Percentiles rank a stretch among this genome's conserved stretches.
phyloP scores from a whole-genome alignment of 306 rosid genomes.

The Cucurbita maxima region DNA sequence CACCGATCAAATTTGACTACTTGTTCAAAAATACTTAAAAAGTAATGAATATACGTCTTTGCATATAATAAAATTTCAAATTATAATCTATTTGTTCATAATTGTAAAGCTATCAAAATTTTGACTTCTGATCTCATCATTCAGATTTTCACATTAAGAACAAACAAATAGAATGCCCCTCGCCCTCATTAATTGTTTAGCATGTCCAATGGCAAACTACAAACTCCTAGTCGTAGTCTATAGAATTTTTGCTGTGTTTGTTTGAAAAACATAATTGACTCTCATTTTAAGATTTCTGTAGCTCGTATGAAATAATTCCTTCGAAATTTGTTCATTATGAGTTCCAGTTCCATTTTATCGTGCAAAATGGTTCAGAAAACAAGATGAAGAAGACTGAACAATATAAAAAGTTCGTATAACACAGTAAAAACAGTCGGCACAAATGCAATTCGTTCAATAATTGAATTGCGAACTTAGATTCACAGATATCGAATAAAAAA shows the following conservation, averaged over 20 bases:
- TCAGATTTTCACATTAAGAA: not conserved
- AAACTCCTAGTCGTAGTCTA: not conserved
- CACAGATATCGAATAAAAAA: not conserved
- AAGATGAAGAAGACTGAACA: not conserved
- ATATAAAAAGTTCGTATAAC: not conserved
- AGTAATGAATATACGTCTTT: not conserved
- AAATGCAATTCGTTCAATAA: not conserved
- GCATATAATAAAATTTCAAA: not conserved
- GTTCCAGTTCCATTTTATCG: not conserved
- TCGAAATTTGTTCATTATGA: not conserved
- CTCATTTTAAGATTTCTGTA: not conserved
- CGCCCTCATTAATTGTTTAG: not conserved
- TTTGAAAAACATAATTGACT: not conserved
- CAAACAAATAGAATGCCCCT: not conserved
- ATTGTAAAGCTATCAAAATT: not conserved
- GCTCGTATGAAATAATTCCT: not conserved
- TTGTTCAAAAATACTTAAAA: no score
- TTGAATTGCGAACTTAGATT: not conserved
- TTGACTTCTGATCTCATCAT: not conserved
- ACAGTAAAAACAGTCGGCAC: not conserved
- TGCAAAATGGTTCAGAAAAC: not conserved
- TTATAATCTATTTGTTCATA: not conserved
- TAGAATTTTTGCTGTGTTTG: not conserved
- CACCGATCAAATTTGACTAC: not conserved
- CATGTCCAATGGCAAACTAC: not conserved